Percentiles rank a stretch among this genome's conserved stretches.
phyloP scores from a whole-genome alignment of 73 alveolate species.

The Paraurostyla sp. region DNA sequence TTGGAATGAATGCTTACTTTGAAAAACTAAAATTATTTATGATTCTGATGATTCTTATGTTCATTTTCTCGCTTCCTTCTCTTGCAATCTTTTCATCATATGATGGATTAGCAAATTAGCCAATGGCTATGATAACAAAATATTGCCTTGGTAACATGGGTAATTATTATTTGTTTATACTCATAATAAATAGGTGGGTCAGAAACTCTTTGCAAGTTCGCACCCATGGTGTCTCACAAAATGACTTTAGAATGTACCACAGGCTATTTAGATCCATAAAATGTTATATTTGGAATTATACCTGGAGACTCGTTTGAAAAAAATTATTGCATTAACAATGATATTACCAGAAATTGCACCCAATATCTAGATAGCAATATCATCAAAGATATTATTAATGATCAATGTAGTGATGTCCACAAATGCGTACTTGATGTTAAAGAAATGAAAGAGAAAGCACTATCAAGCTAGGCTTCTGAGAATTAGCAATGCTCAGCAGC shows the following conservation, averaged over 20 bases:
- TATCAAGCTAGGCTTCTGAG: not conserved
- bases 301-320: constrained; percentile 9
- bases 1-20: constrained; percentile 60
- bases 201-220: constrained; percentile 21
- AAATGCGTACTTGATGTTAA: not conserved
- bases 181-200: constrained; percentile 40
- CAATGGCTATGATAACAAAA: constrained; percentile 49
- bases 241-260: constrained; percentile 22
- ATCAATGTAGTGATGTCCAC: constrained; percentile 23
- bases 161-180: not conserved
- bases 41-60: constrained; percentile 31
- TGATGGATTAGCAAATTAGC: constrained; percentile 29
- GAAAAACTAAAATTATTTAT: constrained; percentile 21
- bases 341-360: not conserved
- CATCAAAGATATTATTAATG: not conserved
- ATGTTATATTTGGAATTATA: constrained; percentile 37
- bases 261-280: constrained; percentile 32
- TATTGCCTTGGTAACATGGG: constrained; percentile 55
- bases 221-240: constrained; percentile 33
- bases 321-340: constrained; percentile 29
- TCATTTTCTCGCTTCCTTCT: constrained; percentile 46
- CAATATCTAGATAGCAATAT: not conserved
- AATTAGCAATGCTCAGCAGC: not conserved
- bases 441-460: not conserved
- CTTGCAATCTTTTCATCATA: constrained; percentile 12